Percentiles rank a stretch among this genome's conserved stretches.
Evolutionary conservation across 202 grass and related monocot genomes (phyloP).

Genomic region (Eragrostis tef): DNA sequence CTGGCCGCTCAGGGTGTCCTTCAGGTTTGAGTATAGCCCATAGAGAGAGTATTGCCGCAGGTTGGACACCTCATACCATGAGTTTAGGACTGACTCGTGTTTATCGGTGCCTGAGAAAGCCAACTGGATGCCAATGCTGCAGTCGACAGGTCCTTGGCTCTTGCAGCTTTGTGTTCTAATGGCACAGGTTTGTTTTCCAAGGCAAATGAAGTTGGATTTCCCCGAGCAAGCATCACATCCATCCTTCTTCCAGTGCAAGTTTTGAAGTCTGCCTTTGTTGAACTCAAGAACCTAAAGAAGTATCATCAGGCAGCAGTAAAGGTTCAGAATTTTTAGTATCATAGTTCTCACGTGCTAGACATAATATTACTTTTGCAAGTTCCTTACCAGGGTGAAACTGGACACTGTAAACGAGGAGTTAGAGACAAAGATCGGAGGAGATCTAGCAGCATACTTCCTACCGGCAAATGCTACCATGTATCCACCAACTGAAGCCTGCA

Average conservation of each 20-base stretch:
- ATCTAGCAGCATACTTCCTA: constrained; percentile 92
- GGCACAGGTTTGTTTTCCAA: constrained; percentile 74
- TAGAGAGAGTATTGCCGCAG: constrained; percentile 89
- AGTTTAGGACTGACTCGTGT: constrained; percentile 86
- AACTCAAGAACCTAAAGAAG: constrained; percentile 83
- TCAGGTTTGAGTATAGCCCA: constrained; percentile 83
- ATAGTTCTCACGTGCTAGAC: not conserved
- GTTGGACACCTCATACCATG: constrained; percentile 96
- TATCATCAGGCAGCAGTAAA: not conserved
- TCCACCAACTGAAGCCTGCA: constrained; percentile 74
- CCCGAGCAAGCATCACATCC: constrained; percentile 70
- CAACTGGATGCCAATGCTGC: constrained; percentile 89
- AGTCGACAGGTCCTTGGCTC: constrained; percentile 76
- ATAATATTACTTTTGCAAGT: constrained; percentile 7
- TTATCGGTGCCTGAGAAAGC: constrained; percentile 95
- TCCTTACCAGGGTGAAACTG: constrained; percentile 92
- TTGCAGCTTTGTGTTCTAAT: constrained; percentile 77
- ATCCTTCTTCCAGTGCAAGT: constrained; percentile 91
- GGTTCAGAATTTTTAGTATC: constrained; percentile 26
- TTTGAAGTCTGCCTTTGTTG: constrained; percentile 86
- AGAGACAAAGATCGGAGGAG: constrained; percentile 67
- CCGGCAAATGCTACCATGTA: constrained; percentile 99
- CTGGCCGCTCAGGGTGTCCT: constrained; percentile 68
- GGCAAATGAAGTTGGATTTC: constrained; percentile 72
- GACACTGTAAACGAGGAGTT: constrained; percentile 74